Percentiles rank a stretch among this genome's conserved stretches.
These are phyloP conservation scores for Rhizopus sp. DNA, from an alignment of 371 early-diverging fungal species.

Conservation along the genomic window DNA sequence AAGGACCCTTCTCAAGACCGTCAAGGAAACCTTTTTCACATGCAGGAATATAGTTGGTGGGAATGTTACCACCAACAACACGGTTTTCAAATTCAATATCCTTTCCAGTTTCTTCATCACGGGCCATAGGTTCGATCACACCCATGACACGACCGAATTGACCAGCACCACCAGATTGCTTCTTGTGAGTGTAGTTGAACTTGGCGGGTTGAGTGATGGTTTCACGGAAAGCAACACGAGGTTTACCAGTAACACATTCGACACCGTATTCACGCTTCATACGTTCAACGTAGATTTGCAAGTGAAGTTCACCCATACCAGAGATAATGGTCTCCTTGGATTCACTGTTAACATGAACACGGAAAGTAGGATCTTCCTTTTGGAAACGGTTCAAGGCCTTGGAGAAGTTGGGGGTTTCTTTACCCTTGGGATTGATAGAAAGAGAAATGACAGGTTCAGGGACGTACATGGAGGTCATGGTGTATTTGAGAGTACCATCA, in stretches of 20 bases:
- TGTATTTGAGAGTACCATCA: conserved; percentile 78
- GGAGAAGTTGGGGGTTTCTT: conserved; percentile 91
- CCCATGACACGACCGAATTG: conserved; percentile 95
- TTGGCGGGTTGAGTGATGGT: conserved; percentile 76
- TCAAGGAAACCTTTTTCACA: conserved; percentile 96
- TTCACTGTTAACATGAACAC: conserved; percentile 91
- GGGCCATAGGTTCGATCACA: conserved; percentile 84
- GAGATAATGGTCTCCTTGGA: conserved; percentile 93
- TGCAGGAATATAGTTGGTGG: conserved; percentile 92
- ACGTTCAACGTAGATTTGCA: conserved; percentile 95
- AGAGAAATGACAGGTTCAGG: conserved; percentile 97
- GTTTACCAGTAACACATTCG: conserved; percentile 94
- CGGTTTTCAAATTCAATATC: conserved; percentile 69
- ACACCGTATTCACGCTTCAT: conserved; percentile 96
- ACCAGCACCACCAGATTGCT: conserved; percentile 97
- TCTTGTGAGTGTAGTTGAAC: conserved; percentile 98
- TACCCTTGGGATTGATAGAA: conserved; percentile 86
- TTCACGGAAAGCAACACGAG: conserved; percentile 97
- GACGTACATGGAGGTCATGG: conserved; percentile 98
- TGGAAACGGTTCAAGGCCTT: conserved; percentile 95
- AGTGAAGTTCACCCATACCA: conserved; percentile 93
- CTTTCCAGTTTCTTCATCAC: conserved; percentile 58
- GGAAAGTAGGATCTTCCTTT: conserved; percentile 98
- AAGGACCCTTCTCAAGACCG: conserved; percentile 87
- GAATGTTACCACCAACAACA: conserved; percentile 94